Base-by-base conservation (phyloP, 345 rosid genomes). In the Clausena lansium region DNA sequence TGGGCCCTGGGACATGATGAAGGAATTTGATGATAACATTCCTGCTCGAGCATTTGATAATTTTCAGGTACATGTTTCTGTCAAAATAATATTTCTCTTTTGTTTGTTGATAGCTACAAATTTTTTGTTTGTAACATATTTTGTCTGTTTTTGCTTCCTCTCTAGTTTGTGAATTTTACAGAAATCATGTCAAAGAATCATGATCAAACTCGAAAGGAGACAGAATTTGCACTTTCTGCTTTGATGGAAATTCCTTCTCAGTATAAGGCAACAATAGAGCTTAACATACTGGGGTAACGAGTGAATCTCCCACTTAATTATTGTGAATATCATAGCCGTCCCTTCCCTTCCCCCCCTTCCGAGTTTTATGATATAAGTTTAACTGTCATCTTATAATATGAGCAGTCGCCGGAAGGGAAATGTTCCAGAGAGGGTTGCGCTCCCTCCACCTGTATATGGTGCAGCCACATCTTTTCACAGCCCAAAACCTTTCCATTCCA, bases 1-100 rank as follows among this genome's bases (percentile, higher is more conserved):
- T 83, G 99, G 99, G 17, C 99, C 99, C 33, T 97, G 99, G 99
- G 98, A 97, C 79, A 92, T 89, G 88, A 97, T 97, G 99, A 85
- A 86, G 77, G 97, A 97, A 82, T 97, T 97, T 52, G 98, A 94
- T 67, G 99, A 97, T 77, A 97, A 97, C 80, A 97, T 97, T 50
- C 98, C 99, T 76, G 78, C 98, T 66, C 85, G 99, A 83, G 98
- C 88, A 19, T 97, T 97, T 32, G 99, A 97, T 71, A 94, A 97
- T 85, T 97, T 97, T 87, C 99, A 97, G 92, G 99, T 89, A 67
- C 79, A 83, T 57, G 55, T 74, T 45, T 24, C 30, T 73, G 52
- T 6, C 10, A 32, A 20, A 3, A 24, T 8, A 17, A 50, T 39
- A 17, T 27, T 41, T 45, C 10, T 3, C 8, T 64, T 63, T 60